Percentiles rank a stretch among this genome's conserved stretches.
Conservation (phyloP, 208 protist genomes). For the Phytomonas sp. region DNA sequence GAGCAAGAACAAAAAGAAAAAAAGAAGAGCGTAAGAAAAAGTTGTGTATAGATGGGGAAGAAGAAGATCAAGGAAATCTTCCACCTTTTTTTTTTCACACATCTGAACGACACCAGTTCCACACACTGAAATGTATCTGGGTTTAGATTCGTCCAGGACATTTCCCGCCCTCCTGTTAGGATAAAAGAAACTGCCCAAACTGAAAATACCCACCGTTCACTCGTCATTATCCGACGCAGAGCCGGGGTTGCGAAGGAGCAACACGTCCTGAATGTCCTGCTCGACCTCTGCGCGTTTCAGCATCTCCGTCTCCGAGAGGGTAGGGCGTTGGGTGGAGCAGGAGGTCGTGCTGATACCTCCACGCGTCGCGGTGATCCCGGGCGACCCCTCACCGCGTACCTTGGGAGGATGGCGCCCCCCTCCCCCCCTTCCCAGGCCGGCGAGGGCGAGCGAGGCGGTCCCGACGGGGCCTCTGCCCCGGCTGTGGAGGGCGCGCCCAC, state of each 20-base stretch:
- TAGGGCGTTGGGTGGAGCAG: too few relatives aligned
- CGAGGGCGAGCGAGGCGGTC: too few relatives aligned
- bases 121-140: too few relatives aligned
- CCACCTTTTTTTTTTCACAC: background rate
- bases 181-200: background rate
- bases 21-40: background rate
- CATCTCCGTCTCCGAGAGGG: background rate
- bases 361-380: too few relatives aligned
- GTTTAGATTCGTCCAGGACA: too few relatives aligned
- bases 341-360: background rate
- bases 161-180: background rate
- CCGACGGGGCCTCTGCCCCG: too few relatives aligned
- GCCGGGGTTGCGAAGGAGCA: background rate
- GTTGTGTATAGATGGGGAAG: background rate
- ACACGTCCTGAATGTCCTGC: background rate
- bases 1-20: background rate
- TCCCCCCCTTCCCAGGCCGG: background rate
- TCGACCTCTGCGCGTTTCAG: background rate
- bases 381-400: too few relatives aligned
- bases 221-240: background rate
- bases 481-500: background rate
- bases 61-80: conserved; percentile 1
- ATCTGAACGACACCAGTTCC: too few relatives aligned
- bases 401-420: too few relatives aligned
- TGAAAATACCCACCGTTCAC: too few relatives aligned